Evolutionary conservation across 2,329 filamentous ascomycete species (phyloP), one percentile per base, ranked within the genome.

Genomic region (Colletotrichum neosansevieriae): DNA sequence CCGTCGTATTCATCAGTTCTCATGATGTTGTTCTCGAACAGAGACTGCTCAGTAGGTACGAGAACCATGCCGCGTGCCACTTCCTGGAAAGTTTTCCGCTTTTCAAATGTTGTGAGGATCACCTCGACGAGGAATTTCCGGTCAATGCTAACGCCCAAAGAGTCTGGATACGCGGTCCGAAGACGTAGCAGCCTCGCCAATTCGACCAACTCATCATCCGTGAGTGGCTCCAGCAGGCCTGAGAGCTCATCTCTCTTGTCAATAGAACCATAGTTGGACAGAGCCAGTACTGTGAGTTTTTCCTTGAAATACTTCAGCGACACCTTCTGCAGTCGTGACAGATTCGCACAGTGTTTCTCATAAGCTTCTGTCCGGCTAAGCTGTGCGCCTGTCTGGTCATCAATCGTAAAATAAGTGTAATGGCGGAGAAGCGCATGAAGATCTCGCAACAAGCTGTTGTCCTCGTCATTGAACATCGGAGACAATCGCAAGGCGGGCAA

Each of bases 211-310:
- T 98, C 95, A 0, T 86, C 85, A 72, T 97, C 93, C 3, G 88
- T 87, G 58, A 99, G 82, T 11, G 86, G 82, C 63, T 89, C 88
- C 6, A 99, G 82, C 71, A 98, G 91, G 24, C 88, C 86, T 75
- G 92, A 88, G 15, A 99, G 85, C 72, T 98, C 96, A 6, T 87
- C 84, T 49, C 93, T 87, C 75, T 92, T 91, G 71, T 94, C 91
- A 70, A 99, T 92, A 4, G 94, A 92, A 2, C 91, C 94, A 76
- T 97, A 97, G 76, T 99, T 98, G 17, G 96, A 96, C 44, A 99
- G 82, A 1, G 95, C 93, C 67, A 99, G 82, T 44, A 99, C 91
- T n/a, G 91, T 94, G 42, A 99, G 82, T 79, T 98, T 97, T 6
- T 94, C 89, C 74, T 93, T 94, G 80, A 97, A 98, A 74, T 94